Percentiles rank a stretch among this genome's conserved stretches.
phyloP scores from a whole-genome alignment of 345 rosid species.

The Hirschfeldia incana region DNA sequence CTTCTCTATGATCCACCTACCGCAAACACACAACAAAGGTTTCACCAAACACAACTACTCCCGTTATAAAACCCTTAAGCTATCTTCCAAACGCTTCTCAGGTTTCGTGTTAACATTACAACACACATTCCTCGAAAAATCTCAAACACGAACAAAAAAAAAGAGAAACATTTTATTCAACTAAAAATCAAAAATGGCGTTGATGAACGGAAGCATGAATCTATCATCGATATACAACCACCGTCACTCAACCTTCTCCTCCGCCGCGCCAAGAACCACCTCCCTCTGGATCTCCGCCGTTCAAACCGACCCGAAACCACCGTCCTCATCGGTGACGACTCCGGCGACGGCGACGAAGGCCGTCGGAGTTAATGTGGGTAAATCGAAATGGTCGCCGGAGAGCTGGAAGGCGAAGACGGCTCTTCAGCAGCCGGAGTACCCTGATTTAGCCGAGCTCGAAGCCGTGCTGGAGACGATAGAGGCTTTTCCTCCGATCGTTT shows the following conservation, averaged over 20 bases:
- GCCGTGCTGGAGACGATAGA: conserved; percentile 52
- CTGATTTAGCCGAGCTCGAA: conserved; percentile 47
- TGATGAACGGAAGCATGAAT: conserved; percentile 38
- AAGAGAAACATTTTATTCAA: background rate
- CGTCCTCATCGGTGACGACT: conserved; percentile 17
- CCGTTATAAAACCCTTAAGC: conserved; percentile 32
- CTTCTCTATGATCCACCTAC: conserved; percentile 27
- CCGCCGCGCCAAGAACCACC: conserved; percentile 22
- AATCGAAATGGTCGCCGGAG: conserved; percentile 49
- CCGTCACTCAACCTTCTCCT: conserved; percentile 31
- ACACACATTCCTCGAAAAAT: conserved; percentile 28
- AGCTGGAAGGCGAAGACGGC: conserved; percentile 62
- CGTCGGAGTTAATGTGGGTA: conserved; percentile 29
- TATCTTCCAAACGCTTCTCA: conserved; percentile 23
- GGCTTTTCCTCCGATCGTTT: conserved; percentile 62
- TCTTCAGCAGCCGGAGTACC: conserved; percentile 65
- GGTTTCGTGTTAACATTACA: conserved; percentile 32
- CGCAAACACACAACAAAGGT: conserved; percentile 10
- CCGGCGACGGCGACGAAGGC: conserved; percentile 18
- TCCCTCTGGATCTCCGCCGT: conserved; percentile 41
- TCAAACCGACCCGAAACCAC: conserved; percentile 38
- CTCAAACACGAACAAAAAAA: conserved; percentile 21
- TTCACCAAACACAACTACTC: conserved; percentile 39
- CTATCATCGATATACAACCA: conserved; percentile 29
- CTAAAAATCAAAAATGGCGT: conserved; percentile 20